phyloP scores from a whole-genome alignment of 768 basidiomycete genomes.

The Auricularia cornea region DNA sequence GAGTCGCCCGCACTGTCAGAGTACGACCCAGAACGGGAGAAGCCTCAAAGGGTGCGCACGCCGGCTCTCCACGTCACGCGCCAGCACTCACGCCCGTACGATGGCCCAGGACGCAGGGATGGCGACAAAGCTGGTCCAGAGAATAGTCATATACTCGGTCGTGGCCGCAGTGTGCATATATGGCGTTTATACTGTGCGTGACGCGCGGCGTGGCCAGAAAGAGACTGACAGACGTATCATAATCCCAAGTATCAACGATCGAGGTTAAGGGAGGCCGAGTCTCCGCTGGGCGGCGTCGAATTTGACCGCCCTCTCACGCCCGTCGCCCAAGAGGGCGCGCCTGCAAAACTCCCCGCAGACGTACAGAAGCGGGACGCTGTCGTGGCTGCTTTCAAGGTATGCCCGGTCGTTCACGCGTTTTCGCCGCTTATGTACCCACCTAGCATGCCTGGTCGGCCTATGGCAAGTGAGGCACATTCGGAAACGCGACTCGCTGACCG shows the following conservation, averaged over 20 bases:
- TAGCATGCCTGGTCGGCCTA: conserved; percentile 85
- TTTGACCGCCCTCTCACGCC: not conserved
- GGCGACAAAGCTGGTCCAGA: not conserved
- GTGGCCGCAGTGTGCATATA: not conserved
- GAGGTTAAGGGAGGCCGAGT: not conserved
- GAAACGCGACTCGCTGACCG: conserved; percentile 10
- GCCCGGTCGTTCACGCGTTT: conserved; percentile 11
- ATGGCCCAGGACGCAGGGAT: not conserved
- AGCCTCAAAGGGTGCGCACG: not conserved
- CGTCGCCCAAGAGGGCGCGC: not conserved
- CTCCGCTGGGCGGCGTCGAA: not conserved
- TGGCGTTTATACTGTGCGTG: not conserved
- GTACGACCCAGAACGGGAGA: not conserved
- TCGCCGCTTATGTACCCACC: conserved; percentile 6
- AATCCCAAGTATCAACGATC: not conserved
- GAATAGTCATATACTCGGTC: not conserved
- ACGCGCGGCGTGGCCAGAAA: not conserved
- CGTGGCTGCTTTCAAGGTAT: conserved; percentile 70
- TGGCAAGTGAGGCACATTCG: conserved; percentile 37
- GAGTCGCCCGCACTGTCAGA: not conserved
- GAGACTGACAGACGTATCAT: not conserved
- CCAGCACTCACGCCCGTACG: not conserved
- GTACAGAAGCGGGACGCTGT: conserved; percentile 57
- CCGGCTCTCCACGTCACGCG: not conserved
- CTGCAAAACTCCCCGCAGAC: conserved; percentile 42